Conservation (phyloP, 192 early-diverging fungal genomes). For the Thoreauomyces humboldtii region DNA sequence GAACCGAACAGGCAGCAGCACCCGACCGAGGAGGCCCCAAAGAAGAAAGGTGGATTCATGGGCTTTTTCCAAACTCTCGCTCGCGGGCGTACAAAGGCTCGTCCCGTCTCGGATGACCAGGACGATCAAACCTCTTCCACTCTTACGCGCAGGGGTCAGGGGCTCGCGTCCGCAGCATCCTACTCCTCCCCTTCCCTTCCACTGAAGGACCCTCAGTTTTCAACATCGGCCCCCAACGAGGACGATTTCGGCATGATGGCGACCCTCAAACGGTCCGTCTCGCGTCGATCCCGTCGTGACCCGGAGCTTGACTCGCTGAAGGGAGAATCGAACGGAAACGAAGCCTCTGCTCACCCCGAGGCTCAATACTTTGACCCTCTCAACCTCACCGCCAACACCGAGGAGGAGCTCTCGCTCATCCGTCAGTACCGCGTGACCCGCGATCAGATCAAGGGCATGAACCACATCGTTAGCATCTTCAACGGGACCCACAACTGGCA, state of each 20-base stretch:
- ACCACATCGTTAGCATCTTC: conserved; percentile 68
- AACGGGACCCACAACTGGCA: conserved; percentile 89
- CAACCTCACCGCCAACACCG: conserved; percentile 29
- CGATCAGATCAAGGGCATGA: conserved; percentile 66
- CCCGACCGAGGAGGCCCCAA: background rate
- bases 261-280: conserved; percentile 28
- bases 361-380: conserved; percentile 43
- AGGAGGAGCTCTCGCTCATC: conserved; percentile 22
- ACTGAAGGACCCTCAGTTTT: background rate
- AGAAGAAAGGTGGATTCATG: conserved; percentile 25
- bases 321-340: conserved; percentile 4
- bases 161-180: background rate
- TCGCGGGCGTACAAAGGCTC: conserved; percentile 11
- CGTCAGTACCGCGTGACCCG: conserved; percentile 64
- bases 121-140: too few relatives aligned
- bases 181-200: background rate
- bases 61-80: conserved; percentile 31
- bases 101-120: background rate
- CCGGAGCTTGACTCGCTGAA: conserved; percentile 9
- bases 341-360: background rate
- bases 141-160: too few relatives aligned
- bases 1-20: background rate
- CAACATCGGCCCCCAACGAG: conserved; percentile 16
- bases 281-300: conserved; percentile 26
- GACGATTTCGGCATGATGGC: conserved; percentile 28